These are phyloP conservation scores for Citrus cavaleriei DNA, from an alignment of 345 rosid genomes.

Conservation along the genomic window DNA sequence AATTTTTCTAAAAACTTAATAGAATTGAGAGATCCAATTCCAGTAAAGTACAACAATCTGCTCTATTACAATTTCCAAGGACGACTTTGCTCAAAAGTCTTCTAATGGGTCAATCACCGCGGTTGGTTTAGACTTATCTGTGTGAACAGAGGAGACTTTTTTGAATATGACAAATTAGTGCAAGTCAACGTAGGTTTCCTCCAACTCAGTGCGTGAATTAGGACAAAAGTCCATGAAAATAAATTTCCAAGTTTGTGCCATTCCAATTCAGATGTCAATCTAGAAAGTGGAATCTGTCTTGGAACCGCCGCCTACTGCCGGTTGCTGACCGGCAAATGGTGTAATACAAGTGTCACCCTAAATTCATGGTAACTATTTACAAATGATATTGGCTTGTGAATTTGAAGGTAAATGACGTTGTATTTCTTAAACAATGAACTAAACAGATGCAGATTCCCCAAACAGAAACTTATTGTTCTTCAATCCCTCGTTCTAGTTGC, in stretches of 20 bases:
- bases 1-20: too few species aligned
- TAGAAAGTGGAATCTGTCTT: neutral
- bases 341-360: neutral
- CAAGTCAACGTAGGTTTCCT: constrained; percentile 16
- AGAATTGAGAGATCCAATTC: too few species aligned
- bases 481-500: neutral
- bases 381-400: neutral
- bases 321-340: neutral
- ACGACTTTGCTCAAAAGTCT: neutral
- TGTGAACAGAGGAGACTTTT: constrained; percentile 27
- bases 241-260: neutral
- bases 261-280: constrained; percentile 1
- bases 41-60: neutral
- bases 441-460: too few species aligned
- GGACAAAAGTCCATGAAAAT: neutral
- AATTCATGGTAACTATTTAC: neutral
- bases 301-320: neutral
- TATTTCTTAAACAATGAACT: too few species aligned
- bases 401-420: neutral
- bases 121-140: neutral
- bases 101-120: neutral
- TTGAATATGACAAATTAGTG: neutral
- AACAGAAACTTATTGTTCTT: too few species aligned
- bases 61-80: neutral
- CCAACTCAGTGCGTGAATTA: neutral